Evolutionary conservation across 139 green algal species (phyloP).

Genomic region (Chlamydomonas eustigma): DNA sequence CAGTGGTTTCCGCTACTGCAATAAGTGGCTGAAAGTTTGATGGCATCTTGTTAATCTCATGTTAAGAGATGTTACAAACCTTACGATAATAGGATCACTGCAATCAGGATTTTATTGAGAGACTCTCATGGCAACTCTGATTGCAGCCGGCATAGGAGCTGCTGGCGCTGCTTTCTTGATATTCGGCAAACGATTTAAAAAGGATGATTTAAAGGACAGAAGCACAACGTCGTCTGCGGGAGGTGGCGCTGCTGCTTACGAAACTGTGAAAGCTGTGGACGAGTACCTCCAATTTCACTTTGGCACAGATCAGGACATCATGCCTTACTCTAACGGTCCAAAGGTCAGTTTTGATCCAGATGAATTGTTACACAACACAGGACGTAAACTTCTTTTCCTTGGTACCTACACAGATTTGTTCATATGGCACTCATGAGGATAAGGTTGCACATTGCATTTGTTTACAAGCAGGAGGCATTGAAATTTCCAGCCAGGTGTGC

Average conservation of each 20-base stretch:
- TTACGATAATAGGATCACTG: too few species aligned
- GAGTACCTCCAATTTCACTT: conserved; percentile 60
- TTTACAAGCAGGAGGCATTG: conserved; percentile 36
- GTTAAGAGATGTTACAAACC: too few species aligned
- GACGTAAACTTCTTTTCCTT: too few species aligned
- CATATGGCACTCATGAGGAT: too few species aligned
- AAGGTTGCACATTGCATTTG: too few species aligned
- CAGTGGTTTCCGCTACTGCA: too few species aligned
- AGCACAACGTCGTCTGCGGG: conserved; percentile 37
- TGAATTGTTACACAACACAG: too few species aligned
- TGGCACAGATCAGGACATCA: conserved; percentile 30
- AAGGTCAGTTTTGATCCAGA: background rate
- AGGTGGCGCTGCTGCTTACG: conserved; percentile 40
- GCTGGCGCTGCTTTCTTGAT: background rate
- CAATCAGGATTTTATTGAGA: too few species aligned
- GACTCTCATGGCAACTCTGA: background rate
- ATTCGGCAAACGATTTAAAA: background rate
- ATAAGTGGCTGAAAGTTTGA: too few species aligned
- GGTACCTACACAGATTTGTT: too few species aligned
- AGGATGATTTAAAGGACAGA: conserved; percentile 20
- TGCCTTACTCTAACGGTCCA: conserved; percentile 35
- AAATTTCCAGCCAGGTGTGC: conserved; percentile 38
- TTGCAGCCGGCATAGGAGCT: background rate
- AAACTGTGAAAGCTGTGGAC: conserved; percentile 51
- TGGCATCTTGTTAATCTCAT: too few species aligned